Percentiles rank a stretch among this genome's conserved stretches.
phyloP scores from a whole-genome alignment of 192 early-diverging fungal genomes.

The Phlyctochytrium planicorne region DNA sequence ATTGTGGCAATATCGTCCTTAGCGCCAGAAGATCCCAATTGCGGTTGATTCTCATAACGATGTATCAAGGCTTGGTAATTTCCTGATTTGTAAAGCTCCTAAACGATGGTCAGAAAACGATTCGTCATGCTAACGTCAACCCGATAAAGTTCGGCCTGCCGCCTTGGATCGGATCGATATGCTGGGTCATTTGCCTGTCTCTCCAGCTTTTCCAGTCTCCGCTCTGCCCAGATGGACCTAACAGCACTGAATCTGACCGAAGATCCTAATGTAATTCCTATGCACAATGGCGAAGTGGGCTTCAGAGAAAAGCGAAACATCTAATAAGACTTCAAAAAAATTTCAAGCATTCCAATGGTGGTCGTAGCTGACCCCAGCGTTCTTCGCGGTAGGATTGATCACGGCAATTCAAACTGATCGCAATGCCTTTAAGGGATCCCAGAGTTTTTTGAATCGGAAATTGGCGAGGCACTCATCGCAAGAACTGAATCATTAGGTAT shows the following conservation, averaged over 20 bases:
- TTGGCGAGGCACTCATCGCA: constrained; percentile 83
- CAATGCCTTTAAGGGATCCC: constrained; percentile 58
- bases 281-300: no score
- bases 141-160: constrained; percentile 40
- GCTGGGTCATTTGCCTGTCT: constrained; percentile 24
- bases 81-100: constrained; percentile 32
- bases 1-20: constrained; percentile 11
- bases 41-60: constrained; percentile 49
- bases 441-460: constrained; percentile 93
- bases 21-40: constrained; percentile 17
- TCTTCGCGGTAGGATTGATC: not conserved
- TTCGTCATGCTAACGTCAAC: constrained; percentile 3
- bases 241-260: not conserved
- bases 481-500: constrained; percentile 91
- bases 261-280: not conserved
- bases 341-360: not conserved
- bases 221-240: constrained; percentile 32
- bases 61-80: constrained; percentile 33
- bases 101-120: not conserved
- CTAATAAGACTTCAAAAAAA: not conserved
- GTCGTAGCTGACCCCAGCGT: not conserved
- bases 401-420: not conserved
- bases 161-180: constrained; percentile 18
- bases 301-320: not conserved
- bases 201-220: constrained; percentile 31